Evolutionary conservation across 441 rosid species (phyloP), one percentile per base, ranked within the genome.

Genomic region (Breynia disticha): DNA sequence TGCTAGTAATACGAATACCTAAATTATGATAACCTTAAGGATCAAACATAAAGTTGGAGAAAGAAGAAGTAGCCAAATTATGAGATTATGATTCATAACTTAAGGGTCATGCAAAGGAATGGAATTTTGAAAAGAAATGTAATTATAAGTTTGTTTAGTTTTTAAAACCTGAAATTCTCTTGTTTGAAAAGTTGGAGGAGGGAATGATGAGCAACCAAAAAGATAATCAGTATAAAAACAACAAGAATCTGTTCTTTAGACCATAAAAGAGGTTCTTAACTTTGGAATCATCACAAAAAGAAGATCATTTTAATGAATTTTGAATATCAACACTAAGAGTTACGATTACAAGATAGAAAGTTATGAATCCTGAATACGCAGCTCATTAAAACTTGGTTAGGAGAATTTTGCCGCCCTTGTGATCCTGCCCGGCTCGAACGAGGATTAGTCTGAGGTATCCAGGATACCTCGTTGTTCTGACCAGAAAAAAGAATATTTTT

Each of bases 161-260:
- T 45, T 60, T 11, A 54, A 52, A 65, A 32, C 70, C 70, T 64
- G 64, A 66, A 69, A 77, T 64, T 71, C 71, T 49, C 60, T 38
- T 54, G 59, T 64, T 71, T 41, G 43, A 66, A 66, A 71, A 65
- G 76, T 35, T 18, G 35, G 35, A 57, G 68, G 62, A 56, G 56
- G 28, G 55, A 56, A 32, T 52, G 51, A 52, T 32, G 58, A 54
- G 19, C 35, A 48, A 21, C 59, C 44, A 64, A 56, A 70, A 70
- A 67, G 61, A 64, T 54, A 45, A 70, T 54, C 48, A 50, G 9
- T 21, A 61, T 19, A 53, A 58, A 60, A 69, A 51, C 47, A 64
- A 66, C 62, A 63, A 75, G 72, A 71, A 71, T 67, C 67, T 56
- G 70, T 65, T 61, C 72, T 72, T 72, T 66, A 64, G 60, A 68